A percentile compares a stretch with the other conserved stretches of the same genome.
Evolutionary conservation across 306 rosid genomes (phyloP).

Genomic region (Cucumis melo): DNA sequence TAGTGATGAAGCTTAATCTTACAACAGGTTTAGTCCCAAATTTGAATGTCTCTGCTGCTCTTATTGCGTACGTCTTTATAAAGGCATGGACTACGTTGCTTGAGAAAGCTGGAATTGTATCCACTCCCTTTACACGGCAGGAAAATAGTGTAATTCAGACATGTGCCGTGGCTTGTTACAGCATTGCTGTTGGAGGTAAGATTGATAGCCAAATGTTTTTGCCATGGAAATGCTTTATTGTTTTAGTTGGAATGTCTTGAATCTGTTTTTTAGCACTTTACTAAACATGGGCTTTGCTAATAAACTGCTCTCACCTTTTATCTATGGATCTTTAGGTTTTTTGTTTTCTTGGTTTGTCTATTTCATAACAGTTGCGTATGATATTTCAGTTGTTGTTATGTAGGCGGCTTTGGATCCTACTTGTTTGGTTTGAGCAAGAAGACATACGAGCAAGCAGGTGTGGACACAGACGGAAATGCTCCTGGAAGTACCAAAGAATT

Average conservation of each 20-base stretch:
- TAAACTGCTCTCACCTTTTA: too few relatives aligned
- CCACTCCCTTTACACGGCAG: conserved; percentile 78
- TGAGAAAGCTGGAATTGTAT: conserved; percentile 57
- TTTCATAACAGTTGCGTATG: neutral
- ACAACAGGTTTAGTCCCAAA: conserved; percentile 96
- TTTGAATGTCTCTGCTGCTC: conserved; percentile 93
- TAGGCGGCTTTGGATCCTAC: conserved; percentile 98
- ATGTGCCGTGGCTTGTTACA: conserved; percentile 95
- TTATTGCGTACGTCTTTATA: conserved; percentile 83
- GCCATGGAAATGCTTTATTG: neutral
- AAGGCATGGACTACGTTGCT: conserved; percentile 71
- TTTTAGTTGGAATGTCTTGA: too few relatives aligned
- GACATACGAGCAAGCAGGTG: conserved; percentile 82
- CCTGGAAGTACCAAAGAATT: conserved; percentile 82
- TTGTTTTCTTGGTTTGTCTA: too few relatives aligned
- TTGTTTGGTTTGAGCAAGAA: conserved; percentile 64
- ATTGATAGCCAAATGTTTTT: neutral
- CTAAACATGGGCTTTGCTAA: too few relatives aligned
- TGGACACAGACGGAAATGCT: conserved; percentile 61
- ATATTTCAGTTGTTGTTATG: neutral
- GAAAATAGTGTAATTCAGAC: conserved; percentile 93
- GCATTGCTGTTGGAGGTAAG: conserved; percentile 88
- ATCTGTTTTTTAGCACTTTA: too few relatives aligned
- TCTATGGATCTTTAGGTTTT: too few relatives aligned
- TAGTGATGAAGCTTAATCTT: conserved; percentile 84